These are phyloP conservation scores for Xylaria telfairii DNA, from an alignment of 495 filamentous ascomycete species.

Conservation along the genomic window DNA sequence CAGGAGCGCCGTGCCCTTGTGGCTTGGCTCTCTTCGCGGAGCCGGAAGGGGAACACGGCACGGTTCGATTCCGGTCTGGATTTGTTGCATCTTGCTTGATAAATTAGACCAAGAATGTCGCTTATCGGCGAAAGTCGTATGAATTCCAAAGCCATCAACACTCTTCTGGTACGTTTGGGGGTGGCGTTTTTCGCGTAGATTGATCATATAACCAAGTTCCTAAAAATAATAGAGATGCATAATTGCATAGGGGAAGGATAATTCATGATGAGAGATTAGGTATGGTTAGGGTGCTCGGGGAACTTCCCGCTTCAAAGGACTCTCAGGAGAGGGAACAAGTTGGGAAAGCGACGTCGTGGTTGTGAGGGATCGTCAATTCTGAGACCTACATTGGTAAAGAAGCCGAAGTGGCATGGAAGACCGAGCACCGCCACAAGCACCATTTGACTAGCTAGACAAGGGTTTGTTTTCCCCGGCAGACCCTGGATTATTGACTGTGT, in stretches of 20 bases:
- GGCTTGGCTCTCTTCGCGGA: constrained; percentile 2
- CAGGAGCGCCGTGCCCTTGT: constrained; percentile 8
- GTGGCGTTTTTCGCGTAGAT: not conserved
- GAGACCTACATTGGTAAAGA: constrained; percentile 11
- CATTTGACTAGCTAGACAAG: constrained; percentile 6
- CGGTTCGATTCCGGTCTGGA: not conserved
- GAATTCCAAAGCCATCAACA: not conserved
- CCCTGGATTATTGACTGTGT: not conserved
- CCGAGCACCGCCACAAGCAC: constrained; percentile 17
- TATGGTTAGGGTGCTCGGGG: not conserved
- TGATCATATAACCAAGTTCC: constrained; percentile 3
- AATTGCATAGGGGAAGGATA: not conserved
- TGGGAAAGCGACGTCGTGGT: constrained; percentile 3
- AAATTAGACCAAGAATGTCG: not conserved
- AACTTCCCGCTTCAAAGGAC: constrained; percentile 6
- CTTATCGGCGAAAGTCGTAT: not conserved
- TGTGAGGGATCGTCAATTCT: constrained; percentile 14
- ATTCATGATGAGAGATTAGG: constrained; percentile 9
- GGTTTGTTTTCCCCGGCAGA: not conserved
- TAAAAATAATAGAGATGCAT: constrained; percentile 5
- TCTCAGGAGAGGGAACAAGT: not conserved
- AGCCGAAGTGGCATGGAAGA: not conserved
- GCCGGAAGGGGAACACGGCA: constrained; percentile 6
- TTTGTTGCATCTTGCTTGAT: not conserved
- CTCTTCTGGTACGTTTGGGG: not conserved